Evolutionary conservation across 768 basidiomycete genomes (phyloP).

Genomic region (Boletus coccyginus): DNA sequence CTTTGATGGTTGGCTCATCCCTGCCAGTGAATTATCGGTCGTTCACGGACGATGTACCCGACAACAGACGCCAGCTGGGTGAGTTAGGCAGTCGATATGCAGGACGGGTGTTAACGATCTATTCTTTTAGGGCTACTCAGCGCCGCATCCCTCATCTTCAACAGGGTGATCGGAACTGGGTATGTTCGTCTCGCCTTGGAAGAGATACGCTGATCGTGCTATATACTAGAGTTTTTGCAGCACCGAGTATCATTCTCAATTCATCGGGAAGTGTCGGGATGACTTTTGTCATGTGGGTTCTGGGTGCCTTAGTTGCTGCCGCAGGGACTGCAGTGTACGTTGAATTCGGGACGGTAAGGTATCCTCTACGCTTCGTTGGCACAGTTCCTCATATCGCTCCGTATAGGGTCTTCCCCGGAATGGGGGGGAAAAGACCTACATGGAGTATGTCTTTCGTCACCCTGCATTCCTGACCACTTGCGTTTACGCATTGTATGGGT

Average conservation of each 20-base stretch:
- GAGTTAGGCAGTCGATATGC: slow-evolving; percentile 9
- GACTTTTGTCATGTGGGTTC: slow-evolving; percentile 65
- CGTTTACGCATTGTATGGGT: slow-evolving; percentile 52
- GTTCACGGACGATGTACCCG: slow-evolving; percentile 45
- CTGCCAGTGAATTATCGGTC: slow-evolving; percentile 1
- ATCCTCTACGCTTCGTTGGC: background rate
- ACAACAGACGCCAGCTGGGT: slow-evolving; percentile 52
- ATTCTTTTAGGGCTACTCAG: slow-evolving; percentile 34
- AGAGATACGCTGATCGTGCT: background rate
- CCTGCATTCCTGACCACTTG: slow-evolving; percentile 64
- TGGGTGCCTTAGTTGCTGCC: slow-evolving; percentile 62
- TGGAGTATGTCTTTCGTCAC: slow-evolving; percentile 65
- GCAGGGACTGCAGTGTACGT: slow-evolving; percentile 70
- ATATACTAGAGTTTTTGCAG: slow-evolving; percentile 63
- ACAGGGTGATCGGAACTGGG: slow-evolving; percentile 75
- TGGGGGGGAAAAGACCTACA: slow-evolving; percentile 75
- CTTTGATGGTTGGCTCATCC: background rate
- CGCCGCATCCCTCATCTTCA: slow-evolving; percentile 67
- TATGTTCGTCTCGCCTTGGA: slow-evolving; percentile 20
- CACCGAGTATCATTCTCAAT: slow-evolving; percentile 63
- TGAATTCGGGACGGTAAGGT: slow-evolving; percentile 67
- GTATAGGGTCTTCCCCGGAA: slow-evolving; percentile 61
- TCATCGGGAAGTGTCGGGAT: slow-evolving; percentile 71
- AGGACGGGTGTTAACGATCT: background rate
- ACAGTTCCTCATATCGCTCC: background rate